Base-by-base conservation (phyloP, 345 rosid genomes). In the Eucalyptus coolabah region DNA sequence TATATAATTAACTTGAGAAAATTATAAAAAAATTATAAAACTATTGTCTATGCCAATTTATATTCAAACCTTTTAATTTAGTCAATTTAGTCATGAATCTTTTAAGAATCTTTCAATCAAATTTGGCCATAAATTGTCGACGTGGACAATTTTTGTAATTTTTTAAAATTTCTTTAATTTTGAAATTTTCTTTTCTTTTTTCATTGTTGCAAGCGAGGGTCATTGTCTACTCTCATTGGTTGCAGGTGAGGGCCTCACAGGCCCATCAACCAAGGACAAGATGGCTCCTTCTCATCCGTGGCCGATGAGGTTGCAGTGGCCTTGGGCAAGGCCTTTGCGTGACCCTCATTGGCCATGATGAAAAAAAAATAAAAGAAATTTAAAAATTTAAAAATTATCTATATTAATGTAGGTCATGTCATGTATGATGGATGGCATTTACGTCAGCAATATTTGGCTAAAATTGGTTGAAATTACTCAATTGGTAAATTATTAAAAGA, bases 361-460 rank as follows among this genome's bases (percentile, higher is more conserved):
- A 28, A 60, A 63, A 60, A 12, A 6, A 28, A 12, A 11, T 23
- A 59, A 59, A 11, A 12, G 3, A 59, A 28, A 12, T 6, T 60
- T 1, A 63, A 0, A 60, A 60, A 12, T 28, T 3, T 1, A 60
- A 12, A 60, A 63, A 30, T 63, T 30, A 2, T 56, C 30, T 30
- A 56, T 23, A 24, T 24, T 24, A 24, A 56, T 0, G 2, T 23
- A 9, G 6, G 6, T 24, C 1, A 0, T 56, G 63, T 1, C 13
- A 56, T 56, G 63, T 4, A 56, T 23, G 6, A 56, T 0, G 6
- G 3, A 19, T 54, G 28, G 5, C 28, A 1, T 54, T 19, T 24
- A 56, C 4, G 0, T 63, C 0, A 30, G 2, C 2, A 0, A 63
- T 30, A 3, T 60, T 6, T 13, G 4, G 1, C 1, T 6, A 60